Evolutionary conservation across 192 early-diverging fungal species (phyloP).

Genomic region (Geranomyces variabilis): DNA sequence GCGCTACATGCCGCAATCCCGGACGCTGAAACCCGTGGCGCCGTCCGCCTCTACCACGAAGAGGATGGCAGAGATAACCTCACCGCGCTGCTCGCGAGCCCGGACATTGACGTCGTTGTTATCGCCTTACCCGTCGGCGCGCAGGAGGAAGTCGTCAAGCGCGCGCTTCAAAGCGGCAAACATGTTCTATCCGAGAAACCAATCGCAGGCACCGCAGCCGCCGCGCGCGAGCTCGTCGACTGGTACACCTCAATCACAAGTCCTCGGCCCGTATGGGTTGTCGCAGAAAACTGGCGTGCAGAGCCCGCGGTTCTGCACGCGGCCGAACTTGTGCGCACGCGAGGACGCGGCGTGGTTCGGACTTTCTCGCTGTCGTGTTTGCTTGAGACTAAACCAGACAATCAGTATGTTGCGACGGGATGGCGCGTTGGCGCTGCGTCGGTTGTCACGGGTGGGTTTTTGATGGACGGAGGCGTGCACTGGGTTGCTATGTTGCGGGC

Average conservation of each 20-base stretch:
- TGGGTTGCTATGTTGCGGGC: slow-evolving; percentile 21
- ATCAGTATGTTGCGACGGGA: slow-evolving; percentile 22
- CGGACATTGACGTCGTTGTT: slow-evolving; percentile 13
- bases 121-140: slow-evolving; percentile 12
- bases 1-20: neutral
- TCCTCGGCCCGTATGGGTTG: slow-evolving; percentile 4
- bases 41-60: slow-evolving; percentile 15
- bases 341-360: slow-evolving; percentile 8
- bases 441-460: slow-evolving; percentile 19
- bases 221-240: neutral
- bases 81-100: slow-evolving; percentile 1
- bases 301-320: slow-evolving; percentile 5
- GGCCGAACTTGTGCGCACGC: neutral
- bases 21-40: neutral
- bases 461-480: slow-evolving; percentile 30
- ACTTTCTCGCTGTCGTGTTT: slow-evolving; percentile 14
- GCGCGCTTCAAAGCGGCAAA: slow-evolving; percentile 14
- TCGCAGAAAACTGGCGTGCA: slow-evolving; percentile 30
- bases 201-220: neutral
- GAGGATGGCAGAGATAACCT: neutral
- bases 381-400: slow-evolving; percentile 13
- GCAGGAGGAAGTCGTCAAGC: slow-evolving; percentile 2
- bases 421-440: slow-evolving; percentile 16
- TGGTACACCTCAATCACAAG: neutral
- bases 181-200: slow-evolving; percentile 30